Base-by-base conservation (phyloP, 345 rosid genomes). In the Salix caprea region DNA sequence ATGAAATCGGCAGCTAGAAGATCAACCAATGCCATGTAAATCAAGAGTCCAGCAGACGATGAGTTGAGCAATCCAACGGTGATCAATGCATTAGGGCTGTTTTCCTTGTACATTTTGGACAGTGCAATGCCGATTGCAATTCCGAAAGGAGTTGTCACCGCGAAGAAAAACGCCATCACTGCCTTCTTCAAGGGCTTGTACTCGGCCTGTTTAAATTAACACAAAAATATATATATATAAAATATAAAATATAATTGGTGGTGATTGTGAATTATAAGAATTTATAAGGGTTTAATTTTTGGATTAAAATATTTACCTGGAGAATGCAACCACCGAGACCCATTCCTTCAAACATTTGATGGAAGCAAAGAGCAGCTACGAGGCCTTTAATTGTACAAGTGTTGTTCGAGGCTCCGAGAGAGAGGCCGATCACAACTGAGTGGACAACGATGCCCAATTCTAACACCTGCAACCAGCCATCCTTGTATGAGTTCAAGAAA, bases 331-430 rank as follows among this genome's bases (percentile, higher is more conserved):
- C 91, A 1, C 97, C 96, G 5, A 91, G 89, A 12, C 92, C 94
- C 87, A 91, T 90, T 64, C 94, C 96, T 77, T 91, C 97, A 46
- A 88, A 92, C 83, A 88, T 86, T 44, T 92, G 97, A 69, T 92
- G 97, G 70, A 92, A 92, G 34, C 89, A 81, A 69, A 92, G 86
- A 3, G 96, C 96, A 5, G 89, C 93, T 0, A 91, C 64, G 1
- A 91, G 81, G 2, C 88, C 89, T 70, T 70, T 90, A 64, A 92
- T 84, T 7, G 87, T 83, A 23, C 82, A 76, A 2, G 90, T 86
- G 77, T 84, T 89, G 78, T 83, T 82, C 0, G 91, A 90, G 2
- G 91, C 90, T 65, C 97, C 97, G 46, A 89, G 48, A 0, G 96
- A 86, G 6, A 90, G 79, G 40, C 96, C 97, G 65, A 90, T 90